Evolutionary conservation across 2,329 filamentous ascomycete species (phyloP).

Genomic region (Neospermospora avenae): DNA sequence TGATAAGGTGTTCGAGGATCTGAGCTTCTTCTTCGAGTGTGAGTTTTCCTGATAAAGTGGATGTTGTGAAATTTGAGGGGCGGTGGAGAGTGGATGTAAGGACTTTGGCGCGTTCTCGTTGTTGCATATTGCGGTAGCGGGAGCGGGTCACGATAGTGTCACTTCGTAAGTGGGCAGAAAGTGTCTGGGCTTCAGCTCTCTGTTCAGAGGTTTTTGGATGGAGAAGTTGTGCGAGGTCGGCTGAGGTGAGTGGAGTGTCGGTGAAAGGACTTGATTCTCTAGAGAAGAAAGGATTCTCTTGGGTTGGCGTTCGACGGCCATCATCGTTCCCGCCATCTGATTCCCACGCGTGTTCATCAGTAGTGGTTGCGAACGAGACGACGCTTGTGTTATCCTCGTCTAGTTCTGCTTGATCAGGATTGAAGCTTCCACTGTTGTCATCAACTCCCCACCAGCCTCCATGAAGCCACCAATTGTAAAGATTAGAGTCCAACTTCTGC

Average conservation of each 20-base stretch:
- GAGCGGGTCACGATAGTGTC: slow-evolving; percentile 77
- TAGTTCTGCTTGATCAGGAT: slow-evolving; percentile 50
- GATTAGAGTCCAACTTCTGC: slow-evolving; percentile 63
- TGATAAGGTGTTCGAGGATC: slow-evolving; percentile 57
- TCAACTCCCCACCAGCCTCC: slow-evolving; percentile 83
- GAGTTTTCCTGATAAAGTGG: slow-evolving; percentile 41
- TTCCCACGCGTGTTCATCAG: slow-evolving; percentile 46
- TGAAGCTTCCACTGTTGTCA: slow-evolving; percentile 78
- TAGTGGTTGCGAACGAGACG: slow-evolving; percentile 53
- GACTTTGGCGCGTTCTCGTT: slow-evolving; percentile 67
- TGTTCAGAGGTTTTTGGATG: slow-evolving; percentile 76
- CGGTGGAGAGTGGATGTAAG: slow-evolving; percentile 49
- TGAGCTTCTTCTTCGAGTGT: slow-evolving; percentile 57
- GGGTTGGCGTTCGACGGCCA: slow-evolving; percentile 71
- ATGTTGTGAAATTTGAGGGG: slow-evolving; percentile 32
- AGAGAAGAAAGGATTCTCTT: slow-evolving; percentile 50
- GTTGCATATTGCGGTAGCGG: slow-evolving; percentile 65
- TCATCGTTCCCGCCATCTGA: slow-evolving; percentile 39
- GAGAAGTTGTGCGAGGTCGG: slow-evolving; percentile 74
- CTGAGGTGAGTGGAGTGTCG: slow-evolving; percentile 62
- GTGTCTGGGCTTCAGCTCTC: slow-evolving; percentile 72
- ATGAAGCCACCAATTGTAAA: slow-evolving; percentile 82
- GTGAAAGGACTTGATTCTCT: slow-evolving; percentile 55
- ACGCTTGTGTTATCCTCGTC: slow-evolving; percentile 78
- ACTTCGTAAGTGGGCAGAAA: slow-evolving; percentile 75